These are phyloP conservation scores for Phlegmacium glaucopus DNA, from an alignment of 768 basidiomycete genomes.

Conservation along the genomic window DNA sequence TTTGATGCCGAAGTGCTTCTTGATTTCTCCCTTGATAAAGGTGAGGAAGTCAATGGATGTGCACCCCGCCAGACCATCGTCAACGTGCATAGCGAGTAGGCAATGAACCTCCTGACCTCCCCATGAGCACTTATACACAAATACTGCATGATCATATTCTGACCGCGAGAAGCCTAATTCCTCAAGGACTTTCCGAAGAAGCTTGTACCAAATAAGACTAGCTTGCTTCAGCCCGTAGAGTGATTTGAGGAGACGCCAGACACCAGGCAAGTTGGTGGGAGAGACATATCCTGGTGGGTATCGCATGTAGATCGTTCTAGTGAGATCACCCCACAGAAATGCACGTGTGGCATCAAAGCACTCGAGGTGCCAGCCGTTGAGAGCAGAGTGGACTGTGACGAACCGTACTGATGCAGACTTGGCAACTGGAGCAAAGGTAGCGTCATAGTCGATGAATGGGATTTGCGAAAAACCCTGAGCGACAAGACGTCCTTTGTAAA, in stretches of 20 bases:
- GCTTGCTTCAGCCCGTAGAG: constrained; percentile 15
- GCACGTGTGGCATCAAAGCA: constrained; percentile 6
- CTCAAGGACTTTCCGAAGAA: constrained; percentile 6
- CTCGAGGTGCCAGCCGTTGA: neutral
- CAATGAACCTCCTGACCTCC: neutral
- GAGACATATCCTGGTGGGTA: neutral
- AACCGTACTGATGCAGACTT: constrained; percentile 1
- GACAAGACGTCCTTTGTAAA: constrained; percentile 4
- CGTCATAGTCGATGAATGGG: constrained; percentile 6
- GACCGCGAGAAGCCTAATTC: constrained; percentile 5
- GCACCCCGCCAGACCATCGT: constrained; percentile 8
- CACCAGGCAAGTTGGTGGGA: too few species aligned
- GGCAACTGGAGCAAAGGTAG: constrained; percentile 8
- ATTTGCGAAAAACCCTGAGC: constrained; percentile 12
- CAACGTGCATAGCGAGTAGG: constrained; percentile 11
- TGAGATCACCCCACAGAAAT: constrained; percentile 5
- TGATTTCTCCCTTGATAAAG: constrained; percentile 15
- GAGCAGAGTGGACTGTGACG: neutral
- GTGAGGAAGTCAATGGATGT: constrained; percentile 5
- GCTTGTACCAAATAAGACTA: constrained; percentile 8
- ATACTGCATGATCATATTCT: constrained; percentile 11
- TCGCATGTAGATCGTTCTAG: constrained; percentile 2
- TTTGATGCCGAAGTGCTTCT: constrained; percentile 19
- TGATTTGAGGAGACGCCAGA: too few species aligned
- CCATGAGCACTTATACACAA: constrained; percentile 5